A percentile compares a stretch with the other conserved stretches of the same genome.
Conservation (phyloP, 306 rosid genomes). For the Phaseolus lunatus region DNA sequence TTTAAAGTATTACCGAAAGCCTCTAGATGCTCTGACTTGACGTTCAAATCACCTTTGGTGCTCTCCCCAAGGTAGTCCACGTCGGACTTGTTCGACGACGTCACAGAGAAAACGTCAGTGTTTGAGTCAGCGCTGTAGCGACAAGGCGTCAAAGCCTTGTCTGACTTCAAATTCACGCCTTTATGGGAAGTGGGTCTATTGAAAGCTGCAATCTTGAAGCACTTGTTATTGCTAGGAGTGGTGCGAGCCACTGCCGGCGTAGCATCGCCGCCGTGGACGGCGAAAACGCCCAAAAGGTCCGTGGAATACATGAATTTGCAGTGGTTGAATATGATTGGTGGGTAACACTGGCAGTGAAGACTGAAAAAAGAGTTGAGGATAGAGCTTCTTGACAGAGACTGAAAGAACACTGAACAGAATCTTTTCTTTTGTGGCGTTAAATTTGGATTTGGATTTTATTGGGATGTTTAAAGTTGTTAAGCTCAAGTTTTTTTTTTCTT, state of each 20-base stretch:
- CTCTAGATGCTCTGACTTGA: slow-evolving; percentile 73
- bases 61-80: slow-evolving; percentile 94
- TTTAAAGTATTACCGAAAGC: slow-evolving; percentile 65
- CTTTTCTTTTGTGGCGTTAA: not conserved
- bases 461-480: too few species aligned
- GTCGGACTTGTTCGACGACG: slow-evolving; percentile 66
- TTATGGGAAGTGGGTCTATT: slow-evolving; percentile 11
- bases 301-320: slow-evolving; percentile 46
- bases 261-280: slow-evolving; percentile 41
- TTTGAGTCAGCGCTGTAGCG: slow-evolving; percentile 55
- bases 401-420: not conserved
- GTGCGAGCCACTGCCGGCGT: slow-evolving; percentile 41
- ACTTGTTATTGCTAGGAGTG: not conserved
- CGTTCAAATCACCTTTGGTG: slow-evolving; percentile 94
- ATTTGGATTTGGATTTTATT: not conserved
- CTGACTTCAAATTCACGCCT: not conserved
- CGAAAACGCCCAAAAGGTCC: slow-evolving; percentile 46
- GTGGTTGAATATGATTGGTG: not conserved
- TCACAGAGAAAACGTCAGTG: slow-evolving; percentile 72
- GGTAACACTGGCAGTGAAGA: not conserved
- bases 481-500: too few species aligned
- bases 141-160: slow-evolving; percentile 19
- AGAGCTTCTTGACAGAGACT: not conserved
- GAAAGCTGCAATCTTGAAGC: slow-evolving; percentile 41
- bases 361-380: not conserved